Percentiles rank a stretch among this genome's conserved stretches.
phyloP scores from a whole-genome alignment of 768 basidiomycete genomes.

The Leccinum sublutescens region DNA sequence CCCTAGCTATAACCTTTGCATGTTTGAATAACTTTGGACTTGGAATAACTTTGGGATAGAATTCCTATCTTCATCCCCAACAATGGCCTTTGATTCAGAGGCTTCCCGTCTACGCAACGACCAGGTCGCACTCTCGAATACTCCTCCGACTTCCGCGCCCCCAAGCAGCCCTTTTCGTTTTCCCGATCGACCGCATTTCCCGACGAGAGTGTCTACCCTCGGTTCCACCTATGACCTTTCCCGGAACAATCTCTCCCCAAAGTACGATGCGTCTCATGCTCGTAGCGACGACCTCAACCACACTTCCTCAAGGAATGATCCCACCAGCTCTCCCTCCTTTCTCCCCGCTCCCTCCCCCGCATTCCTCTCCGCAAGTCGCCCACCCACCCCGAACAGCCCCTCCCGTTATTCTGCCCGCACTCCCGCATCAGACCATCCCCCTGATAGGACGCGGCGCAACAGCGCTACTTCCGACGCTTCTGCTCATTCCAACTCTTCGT shows the following conservation, averaged over 20 bases:
- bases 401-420: constrained; percentile 46
- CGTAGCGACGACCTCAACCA: constrained; percentile 74
- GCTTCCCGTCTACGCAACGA: constrained; percentile 29
- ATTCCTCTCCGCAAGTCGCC: constrained; percentile 54
- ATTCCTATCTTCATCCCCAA: not conserved
- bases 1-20: not conserved
- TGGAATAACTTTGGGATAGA: not conserved
- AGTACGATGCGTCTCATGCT: constrained; percentile 45
- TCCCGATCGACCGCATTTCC: constrained; percentile 53
- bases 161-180: constrained; percentile 37
- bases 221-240: constrained; percentile 52
- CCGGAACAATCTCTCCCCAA: constrained; percentile 42
- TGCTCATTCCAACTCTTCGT: constrained; percentile 53
- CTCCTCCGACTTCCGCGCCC: constrained; percentile 35
- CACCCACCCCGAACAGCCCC: constrained; percentile 53
- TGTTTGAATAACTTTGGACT: not conserved
- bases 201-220: constrained; percentile 65
- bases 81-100: constrained; percentile 34
- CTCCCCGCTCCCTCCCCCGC: constrained; percentile 46
- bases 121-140: constrained; percentile 6
- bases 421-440: constrained; percentile 54
- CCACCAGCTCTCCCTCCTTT: constrained; percentile 13
- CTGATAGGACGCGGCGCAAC: constrained; percentile 44
- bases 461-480: constrained; percentile 53
- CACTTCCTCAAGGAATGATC: constrained; percentile 19